Evolutionary conservation across 1,284 basidiomycete species (phyloP), one percentile per base, ranked within the genome.

Genomic region (Paramarasmius palmivorus): DNA sequence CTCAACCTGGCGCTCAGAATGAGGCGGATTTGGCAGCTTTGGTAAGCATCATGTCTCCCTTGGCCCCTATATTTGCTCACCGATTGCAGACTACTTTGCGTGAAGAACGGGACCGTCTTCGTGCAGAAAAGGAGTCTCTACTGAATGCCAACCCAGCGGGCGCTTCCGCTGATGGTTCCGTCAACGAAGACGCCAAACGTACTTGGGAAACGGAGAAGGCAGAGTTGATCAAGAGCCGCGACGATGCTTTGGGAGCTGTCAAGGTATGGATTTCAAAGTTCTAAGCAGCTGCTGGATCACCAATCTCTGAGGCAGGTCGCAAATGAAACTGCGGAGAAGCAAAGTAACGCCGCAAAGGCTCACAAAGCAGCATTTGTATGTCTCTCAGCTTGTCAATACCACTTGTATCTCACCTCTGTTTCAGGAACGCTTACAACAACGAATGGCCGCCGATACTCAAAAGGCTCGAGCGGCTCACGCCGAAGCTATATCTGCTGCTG

Each of bases 171-270:
- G 63, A 68, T 10, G 61, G 69, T 3, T 61, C 69, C 19, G 55
- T 65, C 2, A 58, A 69, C 19, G 70, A 70, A 15, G 65, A 71
- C 22, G 61, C 67, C 40, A 75, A 71, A 50, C 60, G 57, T 10
- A 65, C 69, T 38, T 81, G 81, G 77, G 84, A 87, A 53, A 61
- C 71, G 2, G 86, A 89, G 62, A 88, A 82, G 60, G 72, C 69
- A 0, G 76, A 79, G 49, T 69, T 90, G 2, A 55, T 74, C 20
- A 82, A 82, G 59, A 73, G 76, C 37, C 82, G 83, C 14, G 84
- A 89, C 57, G 80, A 84, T 19, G 83, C 83, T 3, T 56, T 78
- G 9, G 70, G 77, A 12, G 77, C 81, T 49, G 69, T 77, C 26
- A 81, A 84, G 73, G 87, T 86, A 64, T 54, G 26, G n/a, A 37